Evolutionary conservation across 2,329 filamentous ascomycete genomes (phyloP).

Genomic region (Beauveria sp.): DNA sequence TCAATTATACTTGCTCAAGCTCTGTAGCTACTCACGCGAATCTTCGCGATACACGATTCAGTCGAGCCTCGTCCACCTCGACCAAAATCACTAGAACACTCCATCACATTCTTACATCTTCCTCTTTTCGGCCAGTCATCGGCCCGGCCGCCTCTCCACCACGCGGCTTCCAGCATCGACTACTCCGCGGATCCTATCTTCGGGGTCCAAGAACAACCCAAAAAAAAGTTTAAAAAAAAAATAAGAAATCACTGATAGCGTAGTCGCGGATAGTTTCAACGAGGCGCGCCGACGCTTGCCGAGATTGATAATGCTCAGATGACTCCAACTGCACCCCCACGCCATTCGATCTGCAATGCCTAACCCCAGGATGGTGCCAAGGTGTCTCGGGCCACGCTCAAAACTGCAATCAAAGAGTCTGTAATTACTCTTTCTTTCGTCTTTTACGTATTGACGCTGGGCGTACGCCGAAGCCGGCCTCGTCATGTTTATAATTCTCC

Average conservation of each 20-base stretch:
- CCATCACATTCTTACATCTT: background rate
- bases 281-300: constrained; percentile 3
- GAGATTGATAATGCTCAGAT: constrained; percentile 6
- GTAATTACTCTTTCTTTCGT: background rate
- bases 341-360: background rate
- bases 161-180: background rate
- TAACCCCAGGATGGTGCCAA: background rate
- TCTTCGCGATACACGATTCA: too few species aligned
- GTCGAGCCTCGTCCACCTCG: background rate
- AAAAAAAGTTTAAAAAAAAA: too few species aligned
- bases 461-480: background rate
- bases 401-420: too few species aligned
- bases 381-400: background rate
- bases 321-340: background rate
- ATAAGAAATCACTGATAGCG: background rate
- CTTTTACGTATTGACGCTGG: background rate
- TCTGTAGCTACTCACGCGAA: too few species aligned
- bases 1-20: too few species aligned
- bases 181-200: background rate
- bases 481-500: background rate
- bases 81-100: background rate
- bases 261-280: background rate
- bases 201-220: background rate
- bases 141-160: background rate
- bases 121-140: background rate